Conservation (phyloP, 1,284 basidiomycete species). For the Moniliella sp. region DNA sequence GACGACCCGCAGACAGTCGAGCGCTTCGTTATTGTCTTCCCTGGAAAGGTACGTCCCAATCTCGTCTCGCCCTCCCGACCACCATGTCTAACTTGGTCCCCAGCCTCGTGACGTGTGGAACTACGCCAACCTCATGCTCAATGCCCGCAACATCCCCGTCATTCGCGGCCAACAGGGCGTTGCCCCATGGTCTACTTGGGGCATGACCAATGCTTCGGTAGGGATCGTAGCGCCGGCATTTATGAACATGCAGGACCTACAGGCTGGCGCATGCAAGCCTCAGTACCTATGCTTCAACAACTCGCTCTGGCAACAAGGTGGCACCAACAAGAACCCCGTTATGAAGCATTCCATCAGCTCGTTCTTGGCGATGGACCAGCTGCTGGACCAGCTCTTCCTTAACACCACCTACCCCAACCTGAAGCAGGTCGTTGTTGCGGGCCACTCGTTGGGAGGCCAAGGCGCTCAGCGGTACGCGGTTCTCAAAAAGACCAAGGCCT, state of each 20-base stretch:
- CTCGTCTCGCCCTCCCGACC: background rate
- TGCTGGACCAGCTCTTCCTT: conserved; percentile 16
- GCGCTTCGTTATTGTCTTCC: conserved; percentile 16
- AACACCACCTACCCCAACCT: conserved; percentile 14
- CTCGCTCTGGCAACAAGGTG: conserved; percentile 22
- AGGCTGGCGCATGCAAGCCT: conserved; percentile 6
- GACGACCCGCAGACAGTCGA: conserved; percentile 10
- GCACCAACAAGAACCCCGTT: conserved; percentile 7
- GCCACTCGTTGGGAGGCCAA: conserved; percentile 28
- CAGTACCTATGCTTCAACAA: background rate
- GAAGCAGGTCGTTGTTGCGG: conserved; percentile 22
- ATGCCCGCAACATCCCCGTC: no score
- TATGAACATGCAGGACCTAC: conserved; percentile 14
- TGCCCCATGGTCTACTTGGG: no score
- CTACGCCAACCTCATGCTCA: conserved; percentile 19
- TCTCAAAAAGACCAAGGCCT: conserved; percentile 15
- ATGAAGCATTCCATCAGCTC: conserved; percentile 8
- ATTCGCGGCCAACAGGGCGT: no score
- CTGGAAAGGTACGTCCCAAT: conserved; percentile 9
- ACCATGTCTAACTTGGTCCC: no score
- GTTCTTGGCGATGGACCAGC: conserved; percentile 16
- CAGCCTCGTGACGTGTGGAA: conserved; percentile 27
- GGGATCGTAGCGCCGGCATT: conserved; percentile 17
- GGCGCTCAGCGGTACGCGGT: conserved; percentile 17
- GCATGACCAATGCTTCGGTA: no score